These are phyloP conservation scores for Botrytis cinerea DNA, from an alignment of 2,329 filamentous ascomycete species.

Conservation along the genomic window DNA sequence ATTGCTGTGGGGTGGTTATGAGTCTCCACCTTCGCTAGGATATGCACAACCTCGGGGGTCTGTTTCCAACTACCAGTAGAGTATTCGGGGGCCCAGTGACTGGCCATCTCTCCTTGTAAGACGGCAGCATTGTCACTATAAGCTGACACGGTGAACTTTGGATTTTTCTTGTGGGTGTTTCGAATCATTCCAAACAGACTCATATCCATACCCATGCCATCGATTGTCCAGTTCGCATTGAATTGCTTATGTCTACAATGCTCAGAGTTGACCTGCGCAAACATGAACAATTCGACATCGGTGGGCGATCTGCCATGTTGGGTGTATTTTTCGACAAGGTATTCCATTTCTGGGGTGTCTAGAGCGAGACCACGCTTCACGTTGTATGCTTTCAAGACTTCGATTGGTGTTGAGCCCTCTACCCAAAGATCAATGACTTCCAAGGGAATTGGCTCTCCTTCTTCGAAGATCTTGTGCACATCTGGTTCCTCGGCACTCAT, in stretches of 20 bases:
- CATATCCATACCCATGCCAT: conserved; percentile 75
- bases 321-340: conserved; percentile 83
- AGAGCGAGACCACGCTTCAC: conserved; percentile 80
- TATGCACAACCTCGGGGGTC: conserved; percentile 82
- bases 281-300: conserved; percentile 98
- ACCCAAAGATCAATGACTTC: conserved; percentile 75
- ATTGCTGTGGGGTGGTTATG: conserved; percentile 98
- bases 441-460: conserved; percentile 62
- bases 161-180: conserved; percentile 85
- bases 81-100: conserved; percentile 86
- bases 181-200: conserved; percentile 95
- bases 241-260: conserved; percentile 84
- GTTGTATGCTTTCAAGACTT: conserved; percentile 81
- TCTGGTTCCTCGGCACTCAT: conserved; percentile 68
- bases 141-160: conserved; percentile 84
- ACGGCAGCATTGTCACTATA: conserved; percentile 99
- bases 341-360: conserved; percentile 87
- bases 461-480: conserved; percentile 75
- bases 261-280: conserved; percentile 98
- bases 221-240: conserved; percentile 95
- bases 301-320: conserved; percentile 60
- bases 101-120: conserved; percentile 68
- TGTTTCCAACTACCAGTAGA: conserved; percentile 85
- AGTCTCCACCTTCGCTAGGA: conserved; percentile 93
- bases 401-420: conserved; percentile 63